Base-by-base conservation (phyloP, 768 basidiomycete genomes). In the Termitomyces sp. region DNA sequence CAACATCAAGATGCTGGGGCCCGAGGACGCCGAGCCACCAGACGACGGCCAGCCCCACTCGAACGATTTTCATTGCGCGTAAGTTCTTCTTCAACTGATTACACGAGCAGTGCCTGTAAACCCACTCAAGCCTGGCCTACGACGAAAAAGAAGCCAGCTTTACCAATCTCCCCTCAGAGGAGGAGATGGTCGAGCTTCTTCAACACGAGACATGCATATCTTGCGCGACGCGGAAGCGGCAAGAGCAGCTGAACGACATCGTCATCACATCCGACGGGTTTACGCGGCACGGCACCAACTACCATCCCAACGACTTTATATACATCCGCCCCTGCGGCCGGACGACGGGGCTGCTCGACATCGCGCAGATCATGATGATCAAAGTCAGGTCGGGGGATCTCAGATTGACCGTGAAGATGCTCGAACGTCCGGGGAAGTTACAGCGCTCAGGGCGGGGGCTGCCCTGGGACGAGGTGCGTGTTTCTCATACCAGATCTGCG, bases 61-160 rank as follows among this genome's bases (percentile, higher is more conserved):
- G 4, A 75, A 81, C 44, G 76, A 79, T 51, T 90, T 87, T 62
- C 81, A 81, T 64, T 82, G 79, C 63, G 70, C 80, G 88, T 87
- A 67, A 49, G 77, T 62, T 5, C 34, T 62, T 5, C 34, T 26
- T 16, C 34, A 22, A 57, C 3, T 41, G 4, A 18, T 20, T 10
- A 10, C 28, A 31, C 22, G 20, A 54, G 34, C 56, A 26, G 28
- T 20, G 44, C 46, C 34, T 57, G 16, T 28, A 1, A 12, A n/a
- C 12, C 28, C 31, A n/a, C 26, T 52, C 10, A 61, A 87, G 86
- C 28, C 65, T 82, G 31, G 64, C 76, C 1, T 88, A 83, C 71
- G 76, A 86, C 64, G 75, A 77, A 53, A 68, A 76, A 2, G 63
- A 75, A 10, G 70, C 74, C 4, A 73, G 75, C 3, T 84, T 86